Base-by-base conservation (phyloP, 2,329 filamentous ascomycete species). In the Penicillium janthinellum region DNA sequence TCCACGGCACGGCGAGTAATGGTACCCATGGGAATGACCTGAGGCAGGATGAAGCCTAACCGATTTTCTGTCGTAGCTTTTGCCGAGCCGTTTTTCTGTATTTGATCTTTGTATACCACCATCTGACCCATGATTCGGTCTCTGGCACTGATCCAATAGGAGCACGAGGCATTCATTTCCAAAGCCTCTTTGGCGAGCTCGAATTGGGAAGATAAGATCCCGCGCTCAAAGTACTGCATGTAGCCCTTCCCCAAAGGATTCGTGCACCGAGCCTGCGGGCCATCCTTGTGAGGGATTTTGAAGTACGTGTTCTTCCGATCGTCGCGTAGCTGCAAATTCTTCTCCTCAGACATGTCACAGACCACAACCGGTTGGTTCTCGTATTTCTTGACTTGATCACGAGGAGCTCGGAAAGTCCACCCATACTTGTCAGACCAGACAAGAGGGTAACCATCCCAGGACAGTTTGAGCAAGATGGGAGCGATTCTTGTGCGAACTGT, bases 91-190 rank as follows among this genome's bases (percentile, higher is more conserved):
- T 57, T 47, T 6, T 70, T 62, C 53, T 67, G 62, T 50, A 79
- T 64, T 63, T 96, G 88, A 37, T 88, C 82, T 60, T 92, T 83
- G 72, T 96, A 97, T 1, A 99, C 90, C 1, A 96, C 93, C 83
- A 98, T 91, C 71, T 99, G 95, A n/a, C 89, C 90, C 83, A 81
- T 94, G 76, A 99, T 99, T 52, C 95, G 84, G 71, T 96, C 92
- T 62, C 95, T 86, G 15, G 95, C 93, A 70, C 92, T 96, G 68
- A 99, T 98, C 95, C 96, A 99, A 77, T 99, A 99, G 0, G 94
- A 98, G 73, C 96, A 99, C 0, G 92, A 96, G 0, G 95, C 92
- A 69, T 99, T 99, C 95, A 99, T 99, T 68, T 98, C 90, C 45
- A 99, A 80, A 0, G 96, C 95, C 74, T 96, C 92, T 71, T 96